These are phyloP conservation scores for Neofusicoccum laricinum DNA, from an alignment of 2,329 filamentous ascomycete species.

Conservation along the genomic window DNA sequence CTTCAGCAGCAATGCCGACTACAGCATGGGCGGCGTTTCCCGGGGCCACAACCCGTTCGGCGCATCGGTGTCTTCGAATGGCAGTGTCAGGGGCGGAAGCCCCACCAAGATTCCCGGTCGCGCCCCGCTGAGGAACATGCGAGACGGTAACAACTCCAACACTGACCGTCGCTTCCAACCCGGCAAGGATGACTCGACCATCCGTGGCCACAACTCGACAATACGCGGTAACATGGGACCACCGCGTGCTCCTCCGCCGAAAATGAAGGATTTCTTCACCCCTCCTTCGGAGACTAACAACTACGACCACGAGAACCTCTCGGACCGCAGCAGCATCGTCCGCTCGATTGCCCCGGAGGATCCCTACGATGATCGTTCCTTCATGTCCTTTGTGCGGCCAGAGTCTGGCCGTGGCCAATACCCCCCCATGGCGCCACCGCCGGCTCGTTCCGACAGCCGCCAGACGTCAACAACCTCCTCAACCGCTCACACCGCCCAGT, in stretches of 20 bases:
- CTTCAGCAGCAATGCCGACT: conserved; percentile 13
- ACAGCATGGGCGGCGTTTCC: conserved; percentile 23
- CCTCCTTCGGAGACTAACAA: conserved; percentile 42
- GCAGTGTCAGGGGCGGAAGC: conserved; percentile 38
- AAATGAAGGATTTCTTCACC: conserved; percentile 79
- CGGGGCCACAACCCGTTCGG: conserved; percentile 33
- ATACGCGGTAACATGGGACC: conserved; percentile 35
- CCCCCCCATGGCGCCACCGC: conserved; percentile 13
- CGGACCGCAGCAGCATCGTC: conserved; percentile 52
- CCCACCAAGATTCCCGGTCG: conserved; percentile 70
- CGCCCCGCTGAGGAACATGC: conserved; percentile 65
- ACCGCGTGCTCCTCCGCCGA: conserved; percentile 67
- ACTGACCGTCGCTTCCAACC: conserved; percentile 60
- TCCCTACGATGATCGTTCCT: conserved; percentile 69
- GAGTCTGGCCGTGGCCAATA: conserved; percentile 16
- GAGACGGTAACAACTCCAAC: conserved; percentile 68
- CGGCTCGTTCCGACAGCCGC: conserved; percentile 43
- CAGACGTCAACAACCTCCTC: conserved; percentile 71
- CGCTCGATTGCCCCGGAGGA: conserved; percentile 71
- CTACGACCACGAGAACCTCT: conserved; percentile 27
- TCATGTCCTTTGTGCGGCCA: conserved; percentile 12
- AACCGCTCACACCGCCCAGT: conserved; percentile 49
- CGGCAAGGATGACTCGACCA: conserved; percentile 29
- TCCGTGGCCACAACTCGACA: conserved; percentile 29
- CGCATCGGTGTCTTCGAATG: conserved; percentile 31